phyloP scores from a whole-genome alignment of 2,329 filamentous ascomycete genomes.

The Fonsecaea erecta region DNA sequence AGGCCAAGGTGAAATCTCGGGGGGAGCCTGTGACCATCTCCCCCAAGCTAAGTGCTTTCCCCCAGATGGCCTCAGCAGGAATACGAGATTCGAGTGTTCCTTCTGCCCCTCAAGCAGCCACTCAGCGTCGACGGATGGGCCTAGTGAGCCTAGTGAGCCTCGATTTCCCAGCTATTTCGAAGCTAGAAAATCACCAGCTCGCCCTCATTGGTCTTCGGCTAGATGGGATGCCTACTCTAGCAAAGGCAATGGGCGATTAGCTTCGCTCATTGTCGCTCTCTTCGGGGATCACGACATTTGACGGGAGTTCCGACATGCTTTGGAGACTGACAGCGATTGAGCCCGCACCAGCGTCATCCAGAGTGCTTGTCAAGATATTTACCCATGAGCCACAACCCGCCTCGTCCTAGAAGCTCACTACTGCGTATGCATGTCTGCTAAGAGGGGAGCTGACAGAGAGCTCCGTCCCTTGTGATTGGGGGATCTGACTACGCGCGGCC shows the following conservation, averaged over 20 bases:
- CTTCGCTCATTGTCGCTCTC: no score
- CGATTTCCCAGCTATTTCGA: not conserved
- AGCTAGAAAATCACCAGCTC: not conserved
- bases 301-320: no score
- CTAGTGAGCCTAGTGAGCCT: not conserved
- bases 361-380: no score
- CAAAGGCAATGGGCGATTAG: not conserved
- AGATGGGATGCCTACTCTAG: not conserved
- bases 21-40: not conserved
- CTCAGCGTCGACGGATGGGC: not conserved
- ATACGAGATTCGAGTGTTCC: not conserved
- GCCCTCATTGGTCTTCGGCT: conserved; percentile 2
- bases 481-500: no score
- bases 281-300: no score
- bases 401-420: no score
- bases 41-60: not conserved
- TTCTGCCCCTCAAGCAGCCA: not conserved
- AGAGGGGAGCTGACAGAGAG: no score
- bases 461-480: no score
- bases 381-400: no score
- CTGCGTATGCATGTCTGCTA: no score
- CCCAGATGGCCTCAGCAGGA: not conserved
- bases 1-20: not conserved
- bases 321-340: no score
- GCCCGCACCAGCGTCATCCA: no score